Evolutionary conservation across 2,329 filamentous ascomycete genomes (phyloP), one percentile per base, ranked within the genome.

Genomic region (Claviceps citrina): DNA sequence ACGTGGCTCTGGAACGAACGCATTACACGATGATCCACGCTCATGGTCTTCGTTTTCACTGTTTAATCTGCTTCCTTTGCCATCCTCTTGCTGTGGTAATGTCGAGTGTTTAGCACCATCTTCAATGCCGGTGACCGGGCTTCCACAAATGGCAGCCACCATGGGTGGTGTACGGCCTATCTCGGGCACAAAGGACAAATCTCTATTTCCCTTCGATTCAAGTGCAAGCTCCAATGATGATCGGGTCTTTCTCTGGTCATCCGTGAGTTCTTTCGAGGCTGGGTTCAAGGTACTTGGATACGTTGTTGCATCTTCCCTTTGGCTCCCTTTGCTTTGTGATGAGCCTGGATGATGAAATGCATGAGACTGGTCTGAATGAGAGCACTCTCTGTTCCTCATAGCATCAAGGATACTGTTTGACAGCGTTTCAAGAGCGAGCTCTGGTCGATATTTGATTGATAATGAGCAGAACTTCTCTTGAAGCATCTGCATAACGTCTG

Each of bases 391-490:
- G 18, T 45, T 46, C 10, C 39, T 47, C 18, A 60, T 49, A 16
- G 44, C 54, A 3, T 54, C 51, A 54, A 71, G 63, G 20, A 73
- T 62, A 16, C 61, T 61, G 41, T 67, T 60, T 6, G 65, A 50
- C 7, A 75, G 62, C 30, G 54, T 55, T 15, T 71, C 64, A 24
- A 62, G 54, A 15, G 59, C 54, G 16, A 75, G 51, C 3, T 57
- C 50, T 13, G 52, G 51, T 19, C 64, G 59, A 7, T 51, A 54
- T 37, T 55, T 59, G 46, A 70, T 60, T 5, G 63, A 56, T 2
- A 73, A 51, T 2, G 65, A 59, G 47, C 71, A 76, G 44, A 75
- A 75, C 7, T 58, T 61, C 36, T 55, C 57, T 16, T 65, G 59
- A 9, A 76, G 54, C 44, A 68, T 66, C 18, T 64, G 55, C 3